Base-by-base conservation (phyloP, 148 eudicot genomes). In the Rhododendron kiyosumense region DNA sequence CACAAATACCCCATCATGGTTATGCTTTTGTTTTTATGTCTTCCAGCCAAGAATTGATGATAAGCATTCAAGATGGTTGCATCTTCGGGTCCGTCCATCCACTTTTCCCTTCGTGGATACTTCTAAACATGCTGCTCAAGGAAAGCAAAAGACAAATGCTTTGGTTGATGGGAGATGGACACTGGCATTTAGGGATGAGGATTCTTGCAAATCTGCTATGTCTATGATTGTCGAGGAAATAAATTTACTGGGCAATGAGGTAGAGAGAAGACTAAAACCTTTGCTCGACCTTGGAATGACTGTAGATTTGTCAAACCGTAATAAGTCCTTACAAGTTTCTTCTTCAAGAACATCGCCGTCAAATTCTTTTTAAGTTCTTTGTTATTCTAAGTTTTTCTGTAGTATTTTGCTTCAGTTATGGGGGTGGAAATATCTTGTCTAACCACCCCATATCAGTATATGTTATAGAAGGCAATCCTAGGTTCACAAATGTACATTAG, bases 161-260 rank as follows among this genome's bases (percentile, higher is more conserved):
- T 86, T 95, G 89, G 98, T 93, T 79, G 99, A 97, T 87, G 99
- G 99, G 85, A 91, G 96, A 74, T 97, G 99, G 99, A 97, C 98
- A 48, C 91, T 97, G 81, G 99, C 99, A 85, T 97, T 97, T 90
- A 90, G 92, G 78, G 99, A 97, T 75, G 94, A 90, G 76, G 93
- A 86, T 84, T 89, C 93, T 67, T 95, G 98, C 91, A 91, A 93
- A 85, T 81, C 91, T 67, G 99, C 99, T 43, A 84, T 92, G 71
- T 87, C 94, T 30, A 93, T 93, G 95, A 89, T 93, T 84, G 79
- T 86, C 14, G 91, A 93, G 61, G 98, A 97, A 87, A 84, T 85
- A 36, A 83, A 88, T 85, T 86, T 87, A 84, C 95, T 88, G 86
- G 84, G 90, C 85, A 88, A 65, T 80, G 94, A 91, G 88, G 96